Evolutionary conservation across 257 asterid genomes (phyloP).

Genomic region (Catharanthus roseus): DNA sequence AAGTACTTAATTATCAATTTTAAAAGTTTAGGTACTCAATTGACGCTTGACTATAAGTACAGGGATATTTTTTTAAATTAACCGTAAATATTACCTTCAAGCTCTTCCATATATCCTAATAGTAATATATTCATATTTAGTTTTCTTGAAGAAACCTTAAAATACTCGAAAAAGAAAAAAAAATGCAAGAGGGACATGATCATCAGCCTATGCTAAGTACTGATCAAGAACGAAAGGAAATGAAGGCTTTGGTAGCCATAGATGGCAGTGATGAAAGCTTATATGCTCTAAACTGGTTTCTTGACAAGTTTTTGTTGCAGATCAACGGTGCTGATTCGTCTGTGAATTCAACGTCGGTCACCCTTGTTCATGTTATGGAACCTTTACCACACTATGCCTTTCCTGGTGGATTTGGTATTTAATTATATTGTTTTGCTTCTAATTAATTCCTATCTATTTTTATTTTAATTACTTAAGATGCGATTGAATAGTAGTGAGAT

Average conservation of each 20-base stretch:
- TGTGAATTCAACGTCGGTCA: slow-evolving; percentile 20
- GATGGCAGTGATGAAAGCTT: slow-evolving; percentile 74
- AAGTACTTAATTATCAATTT: too few relatives aligned
- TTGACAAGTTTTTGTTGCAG: slow-evolving; percentile 41
- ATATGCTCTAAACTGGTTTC: slow-evolving; percentile 48
- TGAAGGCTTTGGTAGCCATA: slow-evolving; percentile 49
- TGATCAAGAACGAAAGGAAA: slow-evolving; percentile 1
- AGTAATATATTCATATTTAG: too few relatives aligned
- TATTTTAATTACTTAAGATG: too few relatives aligned
- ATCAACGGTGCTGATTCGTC: slow-evolving; percentile 6
- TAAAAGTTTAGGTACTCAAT: too few relatives aligned
- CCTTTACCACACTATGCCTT: slow-evolving; percentile 51
- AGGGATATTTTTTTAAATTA: too few relatives aligned
- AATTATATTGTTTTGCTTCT: too few relatives aligned
- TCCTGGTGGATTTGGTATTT: slow-evolving; percentile 44
- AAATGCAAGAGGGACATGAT: slow-evolving; percentile 1
- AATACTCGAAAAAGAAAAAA: not conserved
- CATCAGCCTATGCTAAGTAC: not conserved
- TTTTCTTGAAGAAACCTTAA: too few relatives aligned
- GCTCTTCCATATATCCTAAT: too few relatives aligned
- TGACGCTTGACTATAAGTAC: too few relatives aligned
- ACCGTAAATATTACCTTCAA: too few relatives aligned
- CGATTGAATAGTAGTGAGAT: too few relatives aligned
- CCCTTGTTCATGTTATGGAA: slow-evolving; percentile 49
- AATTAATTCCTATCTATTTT: too few relatives aligned